These are phyloP conservation scores for Rachicladosporium sp. DNA, from an alignment of 2,329 filamentous ascomycete species.

Conservation along the genomic window DNA sequence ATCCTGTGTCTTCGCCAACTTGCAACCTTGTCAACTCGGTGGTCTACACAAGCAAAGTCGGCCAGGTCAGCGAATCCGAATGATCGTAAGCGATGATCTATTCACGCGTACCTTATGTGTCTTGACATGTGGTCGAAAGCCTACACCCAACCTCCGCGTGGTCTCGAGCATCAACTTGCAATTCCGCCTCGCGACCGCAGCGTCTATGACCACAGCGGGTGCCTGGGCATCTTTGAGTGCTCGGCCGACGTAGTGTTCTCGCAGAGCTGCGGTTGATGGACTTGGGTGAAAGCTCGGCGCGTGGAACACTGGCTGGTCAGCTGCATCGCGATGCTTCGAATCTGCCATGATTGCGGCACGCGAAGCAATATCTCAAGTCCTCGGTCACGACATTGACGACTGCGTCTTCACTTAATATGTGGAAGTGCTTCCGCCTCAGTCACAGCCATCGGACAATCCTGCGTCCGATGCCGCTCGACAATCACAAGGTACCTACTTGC, in stretches of 20 bases:
- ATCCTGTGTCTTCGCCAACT: slow-evolving; percentile 46
- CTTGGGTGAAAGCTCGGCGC: slow-evolving; percentile 20
- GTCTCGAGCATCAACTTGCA: slow-evolving; percentile 61
- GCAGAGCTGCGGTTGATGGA: slow-evolving; percentile 21
- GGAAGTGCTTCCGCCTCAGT: no score
- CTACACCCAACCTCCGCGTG: slow-evolving; percentile 44
- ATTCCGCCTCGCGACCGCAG: slow-evolving; percentile 53
- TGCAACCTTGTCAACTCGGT: slow-evolving; percentile 54
- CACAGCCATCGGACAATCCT: no score
- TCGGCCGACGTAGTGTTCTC: slow-evolving; percentile 44
- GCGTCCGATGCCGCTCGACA: no score
- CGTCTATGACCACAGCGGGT: slow-evolving; percentile 57
- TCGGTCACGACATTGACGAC: no score
- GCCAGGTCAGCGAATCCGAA: neutral
- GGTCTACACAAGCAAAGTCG: slow-evolving; percentile 37
- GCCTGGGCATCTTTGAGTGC: slow-evolving; percentile 48
- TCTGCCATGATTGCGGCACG: no score
- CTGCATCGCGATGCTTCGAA: no score
- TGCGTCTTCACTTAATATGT: no score
- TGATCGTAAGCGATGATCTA: no score
- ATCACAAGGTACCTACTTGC: no score
- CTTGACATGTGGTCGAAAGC: slow-evolving; percentile 69
- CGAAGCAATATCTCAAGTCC: no score
- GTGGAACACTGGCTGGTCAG: neutral
- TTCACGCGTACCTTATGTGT: slow-evolving; percentile 78